These are phyloP conservation scores for Gentiana straminea DNA, from an alignment of 257 asterid genomes.

Conservation along the genomic window DNA sequence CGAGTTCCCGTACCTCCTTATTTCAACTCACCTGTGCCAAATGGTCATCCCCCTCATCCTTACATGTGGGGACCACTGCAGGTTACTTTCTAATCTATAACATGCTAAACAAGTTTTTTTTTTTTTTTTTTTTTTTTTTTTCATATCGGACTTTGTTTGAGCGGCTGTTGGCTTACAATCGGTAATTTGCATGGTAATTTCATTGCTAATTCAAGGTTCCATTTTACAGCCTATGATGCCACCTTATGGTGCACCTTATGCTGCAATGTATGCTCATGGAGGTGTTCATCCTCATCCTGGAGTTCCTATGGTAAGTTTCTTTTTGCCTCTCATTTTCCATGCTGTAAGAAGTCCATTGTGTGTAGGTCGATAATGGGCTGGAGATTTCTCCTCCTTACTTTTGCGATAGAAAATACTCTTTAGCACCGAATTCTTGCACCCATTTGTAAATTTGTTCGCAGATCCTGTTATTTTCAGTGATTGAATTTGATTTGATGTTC, in stretches of 20 bases:
- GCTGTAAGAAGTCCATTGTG: too few relatives aligned
- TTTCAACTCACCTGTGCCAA: conserved; percentile 64
- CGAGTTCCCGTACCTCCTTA: conserved; percentile 90
- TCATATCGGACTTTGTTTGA: not conserved
- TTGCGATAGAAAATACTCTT: not conserved
- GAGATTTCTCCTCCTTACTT: not conserved
- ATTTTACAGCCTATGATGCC: conserved; percentile 72
- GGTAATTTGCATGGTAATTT: not conserved
- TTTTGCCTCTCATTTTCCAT: too few relatives aligned
- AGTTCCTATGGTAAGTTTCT: conserved; percentile 63
- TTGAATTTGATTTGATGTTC: not conserved
- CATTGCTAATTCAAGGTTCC: conserved; percentile 5
- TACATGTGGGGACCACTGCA: conserved; percentile 98
- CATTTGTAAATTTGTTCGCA: too few relatives aligned
- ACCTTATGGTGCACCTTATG: conserved; percentile 81
- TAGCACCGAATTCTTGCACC: too few relatives aligned
- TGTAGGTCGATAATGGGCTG: not conserved
- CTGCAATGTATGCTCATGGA: conserved; percentile 80
- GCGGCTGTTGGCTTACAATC: not conserved
- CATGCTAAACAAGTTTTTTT: too few relatives aligned
- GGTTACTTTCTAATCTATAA: conserved; percentile 28
- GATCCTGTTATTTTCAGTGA: not conserved
- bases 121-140: not conserved
- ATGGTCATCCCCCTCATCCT: conserved; percentile 75
- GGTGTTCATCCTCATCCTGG: conserved; percentile 88